These are phyloP conservation scores for Aspergillus incahuasiensis DNA, from an alignment of 495 filamentous ascomycete genomes.

Conservation along the genomic window DNA sequence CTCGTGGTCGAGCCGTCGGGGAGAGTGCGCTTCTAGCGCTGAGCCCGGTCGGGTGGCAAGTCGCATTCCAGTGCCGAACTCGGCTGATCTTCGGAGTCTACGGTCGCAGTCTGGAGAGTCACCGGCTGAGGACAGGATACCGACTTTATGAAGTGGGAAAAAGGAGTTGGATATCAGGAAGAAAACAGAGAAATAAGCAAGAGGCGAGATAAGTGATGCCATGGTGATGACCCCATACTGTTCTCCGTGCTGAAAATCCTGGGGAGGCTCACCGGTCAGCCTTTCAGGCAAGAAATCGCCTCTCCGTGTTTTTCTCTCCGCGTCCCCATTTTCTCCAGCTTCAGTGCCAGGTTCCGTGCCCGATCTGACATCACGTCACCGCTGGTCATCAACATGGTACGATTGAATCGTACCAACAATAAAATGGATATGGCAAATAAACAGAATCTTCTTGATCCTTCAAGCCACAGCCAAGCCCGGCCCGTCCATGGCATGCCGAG, in stretches of 20 bases:
- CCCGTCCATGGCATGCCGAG: constrained; percentile 8
- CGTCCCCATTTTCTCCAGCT: not conserved
- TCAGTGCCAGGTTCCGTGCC: not conserved
- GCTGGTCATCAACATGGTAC: not conserved
- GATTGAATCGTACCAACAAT: too few species aligned
- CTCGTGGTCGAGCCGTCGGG: not conserved
- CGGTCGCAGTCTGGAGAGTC: not conserved
- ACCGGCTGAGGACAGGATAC: not conserved
- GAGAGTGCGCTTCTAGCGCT: not conserved
- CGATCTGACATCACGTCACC: constrained; percentile 1
- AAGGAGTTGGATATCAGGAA: too few species aligned
- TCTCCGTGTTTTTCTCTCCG: constrained; percentile 12
- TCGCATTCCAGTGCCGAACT: not conserved
- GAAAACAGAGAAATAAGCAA: not conserved
- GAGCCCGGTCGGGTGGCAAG: constrained; percentile 12
- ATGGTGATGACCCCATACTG: constrained; percentile 1
- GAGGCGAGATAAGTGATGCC: not conserved
- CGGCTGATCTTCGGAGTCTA: not conserved
- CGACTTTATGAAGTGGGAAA: not conserved
- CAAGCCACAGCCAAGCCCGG: constrained; percentile 11
- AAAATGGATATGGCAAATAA: not conserved
- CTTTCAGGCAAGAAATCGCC: constrained; percentile 14
- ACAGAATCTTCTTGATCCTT: not conserved
- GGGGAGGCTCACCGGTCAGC: constrained; percentile 22
- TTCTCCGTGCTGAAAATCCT: not conserved